Base-by-base conservation (phyloP, 108 stramenopile genomes). In the Discostella stelligeroides region DNA sequence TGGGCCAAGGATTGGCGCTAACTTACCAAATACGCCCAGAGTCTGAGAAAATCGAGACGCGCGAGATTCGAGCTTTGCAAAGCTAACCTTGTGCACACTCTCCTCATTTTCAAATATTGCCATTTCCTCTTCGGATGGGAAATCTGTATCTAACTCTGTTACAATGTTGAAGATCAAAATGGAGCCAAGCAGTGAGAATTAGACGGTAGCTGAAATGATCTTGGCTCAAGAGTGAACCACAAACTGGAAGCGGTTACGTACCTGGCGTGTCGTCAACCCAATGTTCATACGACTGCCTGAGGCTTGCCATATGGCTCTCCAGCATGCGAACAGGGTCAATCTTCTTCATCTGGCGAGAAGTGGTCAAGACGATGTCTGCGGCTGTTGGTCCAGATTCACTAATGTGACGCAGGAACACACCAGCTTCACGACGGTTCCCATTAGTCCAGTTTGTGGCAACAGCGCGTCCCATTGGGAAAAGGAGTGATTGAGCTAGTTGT, bases 271-370 rank as follows among this genome's bases (percentile, higher is more conserved):
- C 82, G 43, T 85, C 84, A 11, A 89, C 60, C 91, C 91, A 95
- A 42, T 81, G 79, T 40, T 92, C 85, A 63, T 87, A 95, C 0
- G 81, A 75, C 68, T 84, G 76, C 13, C 86, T 65, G 20, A 95
- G 82, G 50, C 88, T 84, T 24, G 91, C 88, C 94, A 95, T 92
- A 39, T 95, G 91, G 40, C 90, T 79, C 74, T 95, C 94, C 59
- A 95, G 72, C 45, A 91, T 78, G 37, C 89, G 89, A 12, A 95
- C 89, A n/a, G 87, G 79, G 50, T 89, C 80, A 46, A 79, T 80
- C 82, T 89, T 88, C 68, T 86, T 92, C 67, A 89, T 61, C 29
- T 76, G 54, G 4, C 82, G 69, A 17, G 72, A 69, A 42, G 85
- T 39, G 2, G 75, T 20, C 25, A 66, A 72, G 34, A 91, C 79